Conservation (phyloP, 305 asterid genomes). For the Fraxinus xanthoxyloides region DNA sequence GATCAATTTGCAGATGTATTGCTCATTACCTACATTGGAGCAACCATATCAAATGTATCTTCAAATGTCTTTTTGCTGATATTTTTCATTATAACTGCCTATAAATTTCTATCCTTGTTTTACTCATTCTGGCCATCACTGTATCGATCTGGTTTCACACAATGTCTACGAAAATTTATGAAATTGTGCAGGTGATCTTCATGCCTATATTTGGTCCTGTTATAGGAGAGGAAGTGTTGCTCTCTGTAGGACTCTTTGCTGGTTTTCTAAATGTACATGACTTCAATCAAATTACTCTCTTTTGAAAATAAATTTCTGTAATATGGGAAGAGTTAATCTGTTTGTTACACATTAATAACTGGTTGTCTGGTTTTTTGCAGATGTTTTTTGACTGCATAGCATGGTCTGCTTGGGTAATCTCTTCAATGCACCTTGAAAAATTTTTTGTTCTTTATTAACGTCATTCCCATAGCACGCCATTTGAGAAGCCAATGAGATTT, state of each 20-base stretch:
- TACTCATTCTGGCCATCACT: not conserved
- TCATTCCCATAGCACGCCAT: not conserved
- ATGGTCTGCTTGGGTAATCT: slow-evolving; percentile 57
- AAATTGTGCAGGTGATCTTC: slow-evolving; percentile 27
- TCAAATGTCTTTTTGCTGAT: not conserved
- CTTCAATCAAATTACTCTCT: not conserved
- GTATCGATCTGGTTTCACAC: not conserved
- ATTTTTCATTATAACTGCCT: not conserved
- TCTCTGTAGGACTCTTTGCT: slow-evolving; percentile 29
- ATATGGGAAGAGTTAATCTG: not conserved
- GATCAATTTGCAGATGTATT: slow-evolving; percentile 35
- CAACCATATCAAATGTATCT: slow-evolving; percentile 37
- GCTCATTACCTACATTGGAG: slow-evolving; percentile 31
- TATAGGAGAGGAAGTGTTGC: slow-evolving; percentile 40
- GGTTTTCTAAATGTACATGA: slow-evolving; percentile 30
- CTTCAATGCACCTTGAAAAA: slow-evolving; percentile 1
- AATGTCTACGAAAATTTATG: not conserved
- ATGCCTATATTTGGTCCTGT: slow-evolving; percentile 32
- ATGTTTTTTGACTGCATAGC: slow-evolving; percentile 57
- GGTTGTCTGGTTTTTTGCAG: slow-evolving; percentile 33
- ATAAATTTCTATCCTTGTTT: not conserved
- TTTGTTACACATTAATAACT: slow-evolving; percentile 9
- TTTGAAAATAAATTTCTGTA: not conserved
- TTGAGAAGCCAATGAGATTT: not conserved
- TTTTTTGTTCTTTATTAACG: not conserved